phyloP scores from a whole-genome alignment of 2,329 filamentous ascomycete species.

The Annulohypoxylon truncatum region DNA sequence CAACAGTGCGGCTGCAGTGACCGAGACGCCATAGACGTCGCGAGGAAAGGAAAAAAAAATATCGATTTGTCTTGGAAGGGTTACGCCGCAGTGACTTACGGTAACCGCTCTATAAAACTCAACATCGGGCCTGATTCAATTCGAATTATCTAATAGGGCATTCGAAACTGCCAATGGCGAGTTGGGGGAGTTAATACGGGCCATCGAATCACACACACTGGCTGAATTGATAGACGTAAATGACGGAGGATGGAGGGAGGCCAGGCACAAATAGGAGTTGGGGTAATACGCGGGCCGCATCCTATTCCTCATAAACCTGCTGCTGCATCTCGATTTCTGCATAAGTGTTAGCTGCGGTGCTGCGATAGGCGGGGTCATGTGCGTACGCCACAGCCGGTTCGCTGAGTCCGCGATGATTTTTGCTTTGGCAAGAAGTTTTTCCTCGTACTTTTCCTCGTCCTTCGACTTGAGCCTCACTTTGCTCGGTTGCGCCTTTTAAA shows the following conservation, averaged over 20 bases:
- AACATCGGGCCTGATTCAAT: neutral
- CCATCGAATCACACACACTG: conserved; percentile 16
- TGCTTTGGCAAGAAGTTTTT: conserved; percentile 74
- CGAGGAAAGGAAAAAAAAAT: neutral
- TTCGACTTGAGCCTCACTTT: conserved; percentile 67
- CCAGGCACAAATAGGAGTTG: conserved; percentile 20
- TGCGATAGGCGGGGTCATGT: conserved; percentile 18
- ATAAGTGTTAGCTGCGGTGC: conserved; percentile 31
- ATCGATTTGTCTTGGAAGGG: conserved; percentile 18
- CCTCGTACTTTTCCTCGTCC: conserved; percentile 69
- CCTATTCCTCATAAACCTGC: conserved; percentile 59
- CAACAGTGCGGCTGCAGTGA: conserved; percentile 13
- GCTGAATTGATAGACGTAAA: neutral
- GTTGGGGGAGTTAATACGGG: neutral
- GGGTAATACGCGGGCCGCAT: conserved; percentile 17
- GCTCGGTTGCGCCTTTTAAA: conserved; percentile 71
- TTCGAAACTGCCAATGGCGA: conserved; percentile 3
- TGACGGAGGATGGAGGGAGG: neutral
- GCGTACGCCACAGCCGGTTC: conserved; percentile 75
- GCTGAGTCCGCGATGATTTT: conserved; percentile 76
- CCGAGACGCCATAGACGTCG: neutral
- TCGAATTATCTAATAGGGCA: conserved; percentile 1
- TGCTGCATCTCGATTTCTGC: conserved; percentile 64
- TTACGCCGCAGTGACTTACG: conserved; percentile 6
- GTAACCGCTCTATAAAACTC: neutral